Base-by-base conservation (phyloP, 352 stramenopile genomes). In the Thalassiosira delicatula region DNA sequence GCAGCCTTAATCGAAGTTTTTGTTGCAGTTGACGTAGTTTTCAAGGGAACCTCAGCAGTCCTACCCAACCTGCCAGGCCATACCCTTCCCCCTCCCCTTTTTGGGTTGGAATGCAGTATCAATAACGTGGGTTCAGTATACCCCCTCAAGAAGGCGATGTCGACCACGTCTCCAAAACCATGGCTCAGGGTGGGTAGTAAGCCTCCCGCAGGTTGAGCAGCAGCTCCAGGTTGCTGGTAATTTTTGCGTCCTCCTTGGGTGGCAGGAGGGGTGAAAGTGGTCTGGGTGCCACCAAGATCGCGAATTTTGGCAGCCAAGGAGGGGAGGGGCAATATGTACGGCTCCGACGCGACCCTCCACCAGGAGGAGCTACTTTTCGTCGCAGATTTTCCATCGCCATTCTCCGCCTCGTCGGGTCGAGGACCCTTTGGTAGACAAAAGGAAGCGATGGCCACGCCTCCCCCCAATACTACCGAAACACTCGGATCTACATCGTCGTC, bases 81-180 rank as follows among this genome's bases (percentile, higher is more conserved):
- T 9, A 68, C 40, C 54, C 80, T 79, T 12, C 86, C 86, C 17
- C 76, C 73, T 44, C 75, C 72, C 54, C 65, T 70, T n/a, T 70
- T 84, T 23, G 80, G 78, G 76, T 89, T 87, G 29, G 86, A 87
- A 81, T 94, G 90, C 56, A 94, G 54, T 17, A 92, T 68, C 53
- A 93, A 53, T 21, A 88, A 84, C 14, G 75, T 84, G 14, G 90
- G 84, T 79, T 92, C 86, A 5, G 72, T 85, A 57, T 92, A 94
- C 53, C 88, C 86, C 25, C 80, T 86, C 35, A 94, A 76, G 79
- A 90, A 93, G 14, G 71, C 37, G 11, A 75, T 61, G 23, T 72
- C 69, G 9, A 92, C 57, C 51, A 94, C 87, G 62, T 94, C 90
- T 23, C 90, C 90, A 78, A 92, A 93, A 0, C 90, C 90, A 83